Evolutionary conservation across 73 alveolate species (phyloP), one percentile per base, ranked within the genome.

Genomic region (Strombidium stylifer): DNA sequence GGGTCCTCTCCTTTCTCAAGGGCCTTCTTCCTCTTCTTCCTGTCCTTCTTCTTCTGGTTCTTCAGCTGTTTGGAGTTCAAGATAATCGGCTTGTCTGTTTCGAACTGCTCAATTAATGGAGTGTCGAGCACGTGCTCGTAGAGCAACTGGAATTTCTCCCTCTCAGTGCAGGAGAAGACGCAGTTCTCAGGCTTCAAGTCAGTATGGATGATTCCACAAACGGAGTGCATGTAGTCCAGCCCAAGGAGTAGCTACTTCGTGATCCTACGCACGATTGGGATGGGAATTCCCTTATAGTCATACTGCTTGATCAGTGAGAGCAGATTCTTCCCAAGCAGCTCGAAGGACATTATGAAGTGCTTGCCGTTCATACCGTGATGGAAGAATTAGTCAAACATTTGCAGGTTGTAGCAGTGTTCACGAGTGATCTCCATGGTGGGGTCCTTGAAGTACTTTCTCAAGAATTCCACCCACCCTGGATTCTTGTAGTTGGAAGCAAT

Each of bases 171-270:
- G n/a, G 73, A 31, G 41, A 83, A 67, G 49, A 70, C 57, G 46
- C 91, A 80, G 65, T 93, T 93, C 65, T 90, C 99, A 0, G 97
- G 97, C 53, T 91, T 93, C 66, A 93, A 65, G 87, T 93, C 96
- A 30, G 93, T 87, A 21, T 91, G 97, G 37, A 93, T 84, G 1
- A 91, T 31, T 21, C 75, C 61, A 56, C 98, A 88, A 1, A 84
- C 70, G 25, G 96, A 55, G 55, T 93, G 99, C 83, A 93, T 69
- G 49, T 84, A 93, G 25, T 91, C 99, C 28, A 93, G 69, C 21
- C 98, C 97, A 34, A 93, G 73, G 48, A 93, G 57, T 0, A 92
- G 58, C 78, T 93, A 81, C 58, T 81, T 87, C 0, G 93, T 79
- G 11, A 93, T 84, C 41, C 87, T 82, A 25, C 92, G 70, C 3